Conservation (phyloP, 352 stramenopile genomes). For the Phytophthora constricta region DNA sequence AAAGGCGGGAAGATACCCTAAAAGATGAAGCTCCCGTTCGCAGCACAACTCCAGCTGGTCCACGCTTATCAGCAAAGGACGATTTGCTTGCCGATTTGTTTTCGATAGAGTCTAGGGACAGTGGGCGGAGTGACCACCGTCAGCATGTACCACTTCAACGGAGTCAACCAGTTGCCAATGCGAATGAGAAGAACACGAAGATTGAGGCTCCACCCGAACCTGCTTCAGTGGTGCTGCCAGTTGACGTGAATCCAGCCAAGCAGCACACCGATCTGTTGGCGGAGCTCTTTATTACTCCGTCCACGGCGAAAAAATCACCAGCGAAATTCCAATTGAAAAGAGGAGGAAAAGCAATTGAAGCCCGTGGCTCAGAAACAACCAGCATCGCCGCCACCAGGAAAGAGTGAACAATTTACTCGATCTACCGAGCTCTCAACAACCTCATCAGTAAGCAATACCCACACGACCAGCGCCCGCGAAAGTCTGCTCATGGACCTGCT, state of each 20-base stretch:
- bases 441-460: slow-evolving; percentile 5
- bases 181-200: slow-evolving; percentile 15
- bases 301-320: slow-evolving; percentile 1
- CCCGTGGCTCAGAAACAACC: slow-evolving; percentile 1
- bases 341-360: slow-evolving; percentile 1
- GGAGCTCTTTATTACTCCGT: slow-evolving; percentile 33
- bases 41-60: not conserved
- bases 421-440: not conserved
- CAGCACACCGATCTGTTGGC: slow-evolving; percentile 36
- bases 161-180: slow-evolving; percentile 1
- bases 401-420: slow-evolving; percentile 4
- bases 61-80: slow-evolving; percentile 40
- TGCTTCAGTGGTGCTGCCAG: not conserved
- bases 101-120: slow-evolving; percentile 17
- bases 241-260: slow-evolving; percentile 17
- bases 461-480: slow-evolving; percentile 49
- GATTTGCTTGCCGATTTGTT: slow-evolving; percentile 52
- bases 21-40: slow-evolving; percentile 1
- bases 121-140: slow-evolving; percentile 9
- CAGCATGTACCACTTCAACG: slow-evolving; percentile 9
- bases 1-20: too few species aligned
- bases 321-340: slow-evolving; percentile 4
- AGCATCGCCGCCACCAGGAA: slow-evolving; percentile 8
- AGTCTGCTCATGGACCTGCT: slow-evolving; percentile 66
- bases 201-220: not conserved